A percentile compares a stretch with the other conserved stretches of the same genome.
These are phyloP conservation scores for Lipomyces sp. DNA, from an alignment of 805 yeast species.

Conservation along the genomic window DNA sequence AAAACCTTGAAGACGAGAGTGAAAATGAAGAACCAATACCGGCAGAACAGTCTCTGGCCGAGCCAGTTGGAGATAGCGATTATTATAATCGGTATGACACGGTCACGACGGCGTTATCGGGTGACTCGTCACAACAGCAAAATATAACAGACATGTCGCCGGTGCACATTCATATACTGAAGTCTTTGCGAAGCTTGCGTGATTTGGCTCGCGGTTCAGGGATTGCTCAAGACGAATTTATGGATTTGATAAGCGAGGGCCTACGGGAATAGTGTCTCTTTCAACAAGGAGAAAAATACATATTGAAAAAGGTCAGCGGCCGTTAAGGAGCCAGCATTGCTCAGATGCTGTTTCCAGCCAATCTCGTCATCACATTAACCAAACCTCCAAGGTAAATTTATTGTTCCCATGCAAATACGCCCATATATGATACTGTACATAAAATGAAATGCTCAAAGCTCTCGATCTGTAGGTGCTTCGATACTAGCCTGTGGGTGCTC, in stretches of 20 bases:
- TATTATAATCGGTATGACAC: conserved; percentile 33
- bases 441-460: neutral
- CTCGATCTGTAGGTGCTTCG: neutral
- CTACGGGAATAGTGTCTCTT: neutral
- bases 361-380: too few relatives aligned
- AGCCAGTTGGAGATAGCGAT: conserved; percentile 21
- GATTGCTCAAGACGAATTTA: conserved; percentile 15
- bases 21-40: conserved; percentile 10
- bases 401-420: too few relatives aligned
- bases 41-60: neutral
- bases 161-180: conserved; percentile 13
- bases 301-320: neutral
- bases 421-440: too few relatives aligned
- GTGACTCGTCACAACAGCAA: conserved; percentile 33
- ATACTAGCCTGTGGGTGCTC: neutral
- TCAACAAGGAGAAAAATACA: neutral
- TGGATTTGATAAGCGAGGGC: conserved; percentile 3
- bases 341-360: too few relatives aligned
- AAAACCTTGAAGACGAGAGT: conserved; percentile 34
- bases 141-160: neutral
- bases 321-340: too few relatives aligned
- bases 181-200: conserved; percentile 19
- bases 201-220: conserved; percentile 20
- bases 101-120: conserved; percentile 36
- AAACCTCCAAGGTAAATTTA: too few relatives aligned